phyloP scores from a whole-genome alignment of 2,329 filamentous ascomycete genomes.

The Phialocephala sp. region DNA sequence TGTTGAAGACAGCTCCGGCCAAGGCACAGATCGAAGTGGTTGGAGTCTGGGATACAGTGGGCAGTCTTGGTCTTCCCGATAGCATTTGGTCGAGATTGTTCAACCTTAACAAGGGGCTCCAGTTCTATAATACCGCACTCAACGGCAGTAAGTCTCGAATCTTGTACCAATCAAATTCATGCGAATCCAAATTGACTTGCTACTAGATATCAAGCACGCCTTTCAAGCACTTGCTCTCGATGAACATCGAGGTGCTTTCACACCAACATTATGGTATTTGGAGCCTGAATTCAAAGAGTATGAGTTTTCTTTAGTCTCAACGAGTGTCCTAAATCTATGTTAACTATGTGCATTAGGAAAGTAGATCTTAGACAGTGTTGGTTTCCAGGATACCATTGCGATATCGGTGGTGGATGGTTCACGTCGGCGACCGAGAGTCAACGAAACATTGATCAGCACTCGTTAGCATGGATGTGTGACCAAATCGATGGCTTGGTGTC shows the following conservation, averaged over 20 bases:
- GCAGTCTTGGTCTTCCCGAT: constrained; percentile 32
- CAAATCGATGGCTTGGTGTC: constrained; percentile 19
- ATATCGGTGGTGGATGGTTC: constrained; percentile 18
- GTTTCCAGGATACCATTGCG: constrained; percentile 27
- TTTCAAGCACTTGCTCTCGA: constrained; percentile 56
- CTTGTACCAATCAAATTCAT: too few relatives aligned
- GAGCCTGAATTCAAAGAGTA: constrained; percentile 15
- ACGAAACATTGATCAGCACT: constrained; percentile 12
- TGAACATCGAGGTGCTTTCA: constrained; percentile 48
- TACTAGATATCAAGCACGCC: constrained; percentile 48
- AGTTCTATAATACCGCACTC: constrained; percentile 19
- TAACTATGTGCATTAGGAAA: neutral
- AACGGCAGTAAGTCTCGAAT: constrained; percentile 12
- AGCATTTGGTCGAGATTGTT: constrained; percentile 15
- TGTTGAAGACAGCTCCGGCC: constrained; percentile 10
- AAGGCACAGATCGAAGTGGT: constrained; percentile 45
- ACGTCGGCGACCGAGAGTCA: neutral
- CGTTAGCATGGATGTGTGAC: constrained; percentile 26
- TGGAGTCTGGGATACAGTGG: constrained; percentile 56
- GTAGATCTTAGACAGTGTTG: constrained; percentile 24
- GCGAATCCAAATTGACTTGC: constrained; percentile 27
- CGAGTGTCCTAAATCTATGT: neutral
- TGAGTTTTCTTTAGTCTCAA: neutral
- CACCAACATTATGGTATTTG: constrained; percentile 44
- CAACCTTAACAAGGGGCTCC: constrained; percentile 14